A percentile compares a stretch with the other conserved stretches of the same genome.
Evolutionary conservation across 495 filamentous ascomycete species (phyloP).

Genomic region (Xylaria intraflava): DNA sequence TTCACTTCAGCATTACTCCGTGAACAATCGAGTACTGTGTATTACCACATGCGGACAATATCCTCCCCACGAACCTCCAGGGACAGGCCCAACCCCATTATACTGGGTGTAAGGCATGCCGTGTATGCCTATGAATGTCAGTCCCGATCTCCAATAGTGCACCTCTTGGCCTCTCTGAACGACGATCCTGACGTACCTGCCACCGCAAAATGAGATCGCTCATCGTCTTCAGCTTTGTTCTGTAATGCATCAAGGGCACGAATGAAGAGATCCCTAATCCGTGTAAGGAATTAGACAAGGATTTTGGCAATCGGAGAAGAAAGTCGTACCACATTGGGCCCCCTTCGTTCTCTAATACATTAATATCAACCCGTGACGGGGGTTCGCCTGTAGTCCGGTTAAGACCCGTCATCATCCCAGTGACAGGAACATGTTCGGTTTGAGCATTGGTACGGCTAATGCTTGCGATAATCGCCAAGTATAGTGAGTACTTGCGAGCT

Average conservation of each 20-base stretch:
- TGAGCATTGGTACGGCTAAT: conserved; percentile 2
- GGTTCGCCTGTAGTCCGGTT: conserved; percentile 26
- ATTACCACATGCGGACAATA: conserved; percentile 45
- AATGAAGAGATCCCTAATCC: conserved; percentile 39
- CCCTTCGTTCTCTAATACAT: conserved; percentile 26
- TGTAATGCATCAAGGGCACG: conserved; percentile 38
- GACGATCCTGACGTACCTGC: conserved; percentile 33
- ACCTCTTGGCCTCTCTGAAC: neutral
- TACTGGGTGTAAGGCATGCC: conserved; percentile 43
- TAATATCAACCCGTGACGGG: conserved; percentile 35
- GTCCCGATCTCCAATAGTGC: neutral
- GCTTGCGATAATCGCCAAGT: neutral
- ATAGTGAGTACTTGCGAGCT: neutral
- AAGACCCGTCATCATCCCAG: conserved; percentile 32
- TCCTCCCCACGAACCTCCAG: conserved; percentile 27
- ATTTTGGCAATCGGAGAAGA: neutral
- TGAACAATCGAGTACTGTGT: conserved; percentile 1
- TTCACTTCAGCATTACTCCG: conserved; percentile 2
- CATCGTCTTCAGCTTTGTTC: conserved; percentile 31
- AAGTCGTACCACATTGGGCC: conserved; percentile 34
- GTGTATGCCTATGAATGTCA: conserved; percentile 40
- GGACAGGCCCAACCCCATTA: conserved; percentile 37
- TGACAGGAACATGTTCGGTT: conserved; percentile 22
- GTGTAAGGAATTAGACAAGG: neutral
- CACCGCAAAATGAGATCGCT: conserved; percentile 42